Base-by-base conservation (phyloP, 2,329 filamentous ascomycete species). In the Pseudogymnoascus sp. region DNA sequence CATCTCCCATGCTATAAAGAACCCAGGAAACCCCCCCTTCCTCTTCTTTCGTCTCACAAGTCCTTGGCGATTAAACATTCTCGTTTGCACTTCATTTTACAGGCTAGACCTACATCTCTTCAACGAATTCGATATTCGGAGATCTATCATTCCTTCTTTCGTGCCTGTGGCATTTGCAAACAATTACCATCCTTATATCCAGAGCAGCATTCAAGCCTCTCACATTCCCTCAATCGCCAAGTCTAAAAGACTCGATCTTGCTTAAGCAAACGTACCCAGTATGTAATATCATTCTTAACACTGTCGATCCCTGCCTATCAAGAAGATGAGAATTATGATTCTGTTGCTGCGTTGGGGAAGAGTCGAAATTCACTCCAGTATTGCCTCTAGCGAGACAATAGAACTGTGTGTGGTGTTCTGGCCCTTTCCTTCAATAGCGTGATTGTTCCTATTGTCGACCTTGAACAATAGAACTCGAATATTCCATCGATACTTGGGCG, bases 61-160 rank as follows among this genome's bases (percentile, higher is more conserved):
- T 55, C 48, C 48, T 55, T 55, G 48, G 48, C 48, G 48, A 55
- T 55, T 55, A 55, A 55, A 55, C 48, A 55, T 55, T 55, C 29
- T 55, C 35, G 48, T 55, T 55, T 55, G 48, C 48, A 55, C 48
- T 55, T 55, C 48, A 55, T 55, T 48, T 55, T 55, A 55, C 48
- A 55, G 48, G 48, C 48, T 55, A 55, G 48, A 55, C 48, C 48
- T 55, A 55, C 29, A 55, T 55, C 48, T 55, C 48, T 55, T 55
- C 44, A 55, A 55, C 48, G 48, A 55, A 55, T 55, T 55, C 48
- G 48, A 55, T 33, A 55, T 55, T 55, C 48, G 48, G 48, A 55
- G 48, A 55, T 55, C 29, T 55, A 55, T 55, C 48, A 55, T 55
- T 55, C 48, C 48, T 55, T 55, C 13, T 31, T 55, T 55, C 29